Evolutionary conservation across 306 rosid genomes (phyloP), one percentile per base, ranked within the genome.

Genomic region (Neltuma alba): DNA sequence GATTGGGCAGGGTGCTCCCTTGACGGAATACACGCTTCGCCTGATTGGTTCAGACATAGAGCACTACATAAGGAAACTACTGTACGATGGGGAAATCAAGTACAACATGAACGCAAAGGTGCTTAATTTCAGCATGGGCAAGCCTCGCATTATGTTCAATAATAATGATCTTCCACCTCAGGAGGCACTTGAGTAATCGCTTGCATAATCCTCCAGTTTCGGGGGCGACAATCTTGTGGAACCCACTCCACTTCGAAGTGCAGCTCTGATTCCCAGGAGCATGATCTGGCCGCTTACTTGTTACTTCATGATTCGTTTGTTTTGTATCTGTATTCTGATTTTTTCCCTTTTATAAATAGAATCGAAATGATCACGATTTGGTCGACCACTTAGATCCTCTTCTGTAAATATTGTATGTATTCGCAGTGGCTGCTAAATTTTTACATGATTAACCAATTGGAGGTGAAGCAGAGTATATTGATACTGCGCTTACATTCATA

Each of bases 71-170:
- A 83, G 91, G 83, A 88, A 88, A 86, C 66, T 90, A 76, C 77
- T 88, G 11, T 88, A 77, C 64, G 92, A 83, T 74, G 91, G 92
- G 30, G 89, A 88, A 74, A 88, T 90, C 60, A 90, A 88, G 70
- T 90, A 95, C 84, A 95, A 93, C 82, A 93, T 95, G 99, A 83
- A 93, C 79, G 97, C 98, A 7, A 88, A 78, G 79, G 89, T 80
- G 38, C 94, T 93, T 79, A 95, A 95, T 85, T 95, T 95, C 94
- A 92, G 98, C 92, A 95, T 95, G 99, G 99, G 99, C 7, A 95
- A 95, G 88, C 99, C 99, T 71, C 85, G 98, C 34, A 81, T 92
- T 81, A 75, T 87, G 79, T 82, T 92, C 85, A 92, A 91, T 80
- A 92, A 89, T 79, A 86, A 83, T 83, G 89, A 92, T 37, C 78